phyloP scores from a whole-genome alignment of 768 basidiomycete species.

The Russula dissimulans region DNA sequence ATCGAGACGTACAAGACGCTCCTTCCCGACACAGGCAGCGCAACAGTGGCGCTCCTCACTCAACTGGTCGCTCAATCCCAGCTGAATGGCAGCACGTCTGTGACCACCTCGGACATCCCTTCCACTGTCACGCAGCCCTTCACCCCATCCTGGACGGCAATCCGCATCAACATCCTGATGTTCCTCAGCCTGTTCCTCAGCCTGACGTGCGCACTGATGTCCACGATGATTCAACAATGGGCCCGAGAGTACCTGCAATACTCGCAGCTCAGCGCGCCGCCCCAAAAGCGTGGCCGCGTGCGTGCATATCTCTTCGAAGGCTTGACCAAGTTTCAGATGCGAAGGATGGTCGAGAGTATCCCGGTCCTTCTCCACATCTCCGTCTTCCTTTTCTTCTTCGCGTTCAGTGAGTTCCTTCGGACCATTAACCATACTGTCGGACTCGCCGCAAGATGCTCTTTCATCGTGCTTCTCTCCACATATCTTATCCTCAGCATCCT shows the following conservation, averaged over 20 bases:
- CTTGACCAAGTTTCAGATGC: conserved; percentile 6
- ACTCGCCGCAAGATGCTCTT: neutral
- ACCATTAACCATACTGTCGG: neutral
- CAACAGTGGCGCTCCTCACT: conserved; percentile 2
- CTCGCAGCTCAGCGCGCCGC: neutral
- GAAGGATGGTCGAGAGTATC: neutral
- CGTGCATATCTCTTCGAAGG: conserved; percentile 3
- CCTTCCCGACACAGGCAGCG: conserved; percentile 4
- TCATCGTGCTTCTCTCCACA: neutral
- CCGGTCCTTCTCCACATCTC: conserved; percentile 6
- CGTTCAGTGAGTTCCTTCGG: conserved; percentile 2
- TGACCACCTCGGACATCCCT: no score
- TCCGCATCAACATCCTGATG: conserved; percentile 11
- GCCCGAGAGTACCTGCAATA: conserved; percentile 3
- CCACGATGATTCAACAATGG: conserved; percentile 15
- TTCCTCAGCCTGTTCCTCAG: conserved; percentile 12
- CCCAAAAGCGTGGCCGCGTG: conserved; percentile 5
- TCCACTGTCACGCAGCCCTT: neutral
- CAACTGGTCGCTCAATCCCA: neutral
- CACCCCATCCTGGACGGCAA: neutral
- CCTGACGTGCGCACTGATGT: conserved; percentile 4
- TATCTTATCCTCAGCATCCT: conserved; percentile 2
- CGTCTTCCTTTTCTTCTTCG: conserved; percentile 8
- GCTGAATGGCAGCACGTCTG: neutral
- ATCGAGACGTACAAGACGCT: conserved; percentile 17